phyloP scores from a whole-genome alignment of 2,329 filamentous ascomycete genomes.

The Tolypocladium nubicola region DNA sequence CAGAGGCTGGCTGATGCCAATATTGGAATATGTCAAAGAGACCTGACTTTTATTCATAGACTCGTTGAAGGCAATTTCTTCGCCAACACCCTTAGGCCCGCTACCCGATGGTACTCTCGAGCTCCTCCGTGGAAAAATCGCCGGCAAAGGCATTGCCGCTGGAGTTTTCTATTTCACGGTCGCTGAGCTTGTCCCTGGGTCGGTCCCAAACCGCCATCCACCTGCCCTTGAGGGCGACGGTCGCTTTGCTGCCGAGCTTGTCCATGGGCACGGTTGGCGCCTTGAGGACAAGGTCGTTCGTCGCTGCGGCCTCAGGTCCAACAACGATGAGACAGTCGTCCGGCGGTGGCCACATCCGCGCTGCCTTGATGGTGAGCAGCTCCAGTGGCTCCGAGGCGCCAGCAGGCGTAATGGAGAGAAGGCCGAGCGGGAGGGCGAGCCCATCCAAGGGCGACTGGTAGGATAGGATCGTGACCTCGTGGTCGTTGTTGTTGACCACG shows the following conservation, averaged over 20 bases:
- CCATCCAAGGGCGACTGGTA: slow-evolving; percentile 29
- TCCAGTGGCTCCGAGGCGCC: slow-evolving; percentile 16
- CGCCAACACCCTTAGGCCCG: too few relatives aligned
- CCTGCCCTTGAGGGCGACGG: slow-evolving; percentile 19
- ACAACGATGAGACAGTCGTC: slow-evolving; percentile 22
- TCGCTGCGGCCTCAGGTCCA: slow-evolving; percentile 20
- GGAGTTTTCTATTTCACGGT: slow-evolving; percentile 4
- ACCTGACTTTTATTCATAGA: too few relatives aligned
- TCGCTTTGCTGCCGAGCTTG: slow-evolving; percentile 17
- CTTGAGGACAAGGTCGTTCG: slow-evolving; percentile 20
- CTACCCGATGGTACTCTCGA: slow-evolving; percentile 5
- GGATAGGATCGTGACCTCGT: slow-evolving; percentile 22
- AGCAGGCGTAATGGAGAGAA: slow-evolving; percentile 20
- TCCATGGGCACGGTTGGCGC: slow-evolving; percentile 20
- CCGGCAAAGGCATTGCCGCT: slow-evolving; percentile 3
- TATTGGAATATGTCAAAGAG: too few relatives aligned
- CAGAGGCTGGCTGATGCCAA: too few relatives aligned
- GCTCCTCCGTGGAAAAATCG: slow-evolving; percentile 3
- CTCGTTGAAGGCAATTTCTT: background rate
- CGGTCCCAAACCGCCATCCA: slow-evolving; percentile 26
- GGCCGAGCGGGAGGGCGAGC: slow-evolving; percentile 22
- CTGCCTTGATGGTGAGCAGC: slow-evolving; percentile 19
- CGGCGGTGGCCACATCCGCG: slow-evolving; percentile 23
- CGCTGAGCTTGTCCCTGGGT: slow-evolving; percentile 8
- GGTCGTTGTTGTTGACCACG: slow-evolving; percentile 25